Conservation (phyloP, 352 stramenopile species). For the Phytophthora pini region DNA sequence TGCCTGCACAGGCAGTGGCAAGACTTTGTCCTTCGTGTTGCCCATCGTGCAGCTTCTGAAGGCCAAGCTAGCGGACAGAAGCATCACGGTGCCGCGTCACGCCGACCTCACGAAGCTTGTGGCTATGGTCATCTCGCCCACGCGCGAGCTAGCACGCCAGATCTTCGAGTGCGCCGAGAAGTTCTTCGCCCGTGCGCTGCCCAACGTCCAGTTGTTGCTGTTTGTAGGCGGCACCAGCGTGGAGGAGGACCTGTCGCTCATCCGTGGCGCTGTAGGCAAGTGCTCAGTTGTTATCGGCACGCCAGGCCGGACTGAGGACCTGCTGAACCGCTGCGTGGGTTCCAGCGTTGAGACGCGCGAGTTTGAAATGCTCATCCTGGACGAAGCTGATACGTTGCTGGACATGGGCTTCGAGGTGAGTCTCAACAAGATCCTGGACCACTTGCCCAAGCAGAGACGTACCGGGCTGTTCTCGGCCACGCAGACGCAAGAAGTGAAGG, state of each 20-base stretch:
- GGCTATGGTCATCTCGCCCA: constrained; percentile 90
- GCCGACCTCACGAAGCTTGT: constrained; percentile 68
- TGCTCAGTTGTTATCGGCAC: constrained; percentile 85
- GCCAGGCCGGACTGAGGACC: constrained; percentile 86
- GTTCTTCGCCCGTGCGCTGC: constrained; percentile 70
- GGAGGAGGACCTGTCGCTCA: constrained; percentile 79
- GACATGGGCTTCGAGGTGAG: constrained; percentile 98
- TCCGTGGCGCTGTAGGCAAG: constrained; percentile 63
- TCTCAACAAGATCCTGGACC: constrained; percentile 95
- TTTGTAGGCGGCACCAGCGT: constrained; percentile 93
- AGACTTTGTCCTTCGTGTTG: constrained; percentile 96
- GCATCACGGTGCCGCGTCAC: constrained; percentile 62
- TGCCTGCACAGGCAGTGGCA: constrained; percentile 95
- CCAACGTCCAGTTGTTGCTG: constrained; percentile 81
- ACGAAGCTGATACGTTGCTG: constrained; percentile 99
- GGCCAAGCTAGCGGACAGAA: constrained; percentile 63
- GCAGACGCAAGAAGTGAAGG: constrained; percentile 95
- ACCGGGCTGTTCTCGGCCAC: constrained; percentile 94
- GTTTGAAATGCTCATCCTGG: constrained; percentile 98
- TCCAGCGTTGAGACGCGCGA: constrained; percentile 88
- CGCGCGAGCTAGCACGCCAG: constrained; percentile 88
- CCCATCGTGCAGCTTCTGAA: constrained; percentile 94
- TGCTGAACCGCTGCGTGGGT: constrained; percentile 85
- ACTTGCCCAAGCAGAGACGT: constrained; percentile 97
- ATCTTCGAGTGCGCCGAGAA: constrained; percentile 78